Base-by-base conservation (phyloP, 306 rosid genomes). In the Quercus dentata region DNA sequence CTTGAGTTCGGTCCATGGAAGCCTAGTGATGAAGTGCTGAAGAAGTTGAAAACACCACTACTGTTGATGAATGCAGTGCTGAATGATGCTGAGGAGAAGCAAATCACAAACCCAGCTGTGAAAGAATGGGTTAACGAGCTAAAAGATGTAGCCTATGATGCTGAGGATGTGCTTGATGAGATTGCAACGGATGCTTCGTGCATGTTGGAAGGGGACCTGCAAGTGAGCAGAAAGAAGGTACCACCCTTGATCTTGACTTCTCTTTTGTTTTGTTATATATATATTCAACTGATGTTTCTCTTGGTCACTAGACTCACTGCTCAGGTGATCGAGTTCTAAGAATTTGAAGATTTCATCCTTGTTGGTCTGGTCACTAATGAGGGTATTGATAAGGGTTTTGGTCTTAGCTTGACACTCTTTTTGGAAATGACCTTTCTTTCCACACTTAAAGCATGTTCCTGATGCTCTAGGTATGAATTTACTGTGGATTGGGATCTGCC, bases 61-160 rank as follows among this genome's bases (percentile, higher is more conserved):
- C 55, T 30, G 12, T 74, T 81, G 5, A 49, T 81, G 15, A 63
- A 71, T n/a, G 18, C 11, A 30, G 62, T 85, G 38, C 54, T 88
- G 9, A 77, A 78, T 2, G 89, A 88, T 73, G 86, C 89, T 17
- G 85, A 87, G 73, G 67, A 71, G 55, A 83, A 55, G 54, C 89
- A 88, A 17, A 56, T 80, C 10, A 19, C 11, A 6, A 64, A 3
- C 31, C 65, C 56, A 0, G 28, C 44, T 0, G 84, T 88, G 17
- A 85, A 74, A 78, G 70, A 13, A 3, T 82, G 79, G 87, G 74
- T 81, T 63, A 73, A 68, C 67, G 73, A 76, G 78, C 80, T 84
- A 6, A 84, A 84, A 77, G 64, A 79, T 35, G 73, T 17, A 5
- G 28, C 77, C 1, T 73, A 41, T 11, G 38, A 25, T 1, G 83